phyloP scores from a whole-genome alignment of 805 yeast genomes.

The Saturnispora zaruensis region DNA sequence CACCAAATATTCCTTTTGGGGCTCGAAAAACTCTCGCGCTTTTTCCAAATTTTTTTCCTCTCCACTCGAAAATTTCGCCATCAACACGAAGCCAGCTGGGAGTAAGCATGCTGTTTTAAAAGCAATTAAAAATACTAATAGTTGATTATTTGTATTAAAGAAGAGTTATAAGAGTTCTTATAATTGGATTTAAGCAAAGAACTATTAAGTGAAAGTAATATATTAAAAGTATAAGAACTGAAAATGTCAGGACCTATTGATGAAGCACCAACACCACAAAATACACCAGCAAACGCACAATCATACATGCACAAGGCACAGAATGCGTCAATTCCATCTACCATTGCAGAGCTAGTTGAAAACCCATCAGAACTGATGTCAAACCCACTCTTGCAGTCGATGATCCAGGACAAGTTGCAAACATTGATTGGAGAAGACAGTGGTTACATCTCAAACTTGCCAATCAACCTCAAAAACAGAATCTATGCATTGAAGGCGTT shows the following conservation, averaged over 20 bases:
- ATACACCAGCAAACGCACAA: slow-evolving; percentile 85
- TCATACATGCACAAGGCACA: slow-evolving; percentile 54
- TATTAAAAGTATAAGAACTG: neutral
- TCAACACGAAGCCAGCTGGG: neutral
- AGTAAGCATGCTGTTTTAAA: neutral
- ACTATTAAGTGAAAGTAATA: neutral
- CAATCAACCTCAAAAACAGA: slow-evolving; percentile 63
- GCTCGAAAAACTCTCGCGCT: neutral
- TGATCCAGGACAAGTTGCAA: slow-evolving; percentile 86
- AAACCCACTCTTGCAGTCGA: slow-evolving; percentile 71
- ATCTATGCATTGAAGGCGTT: slow-evolving; percentile 75
- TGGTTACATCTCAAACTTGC: slow-evolving; percentile 75
- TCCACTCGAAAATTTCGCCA: neutral
- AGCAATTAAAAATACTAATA: neutral
- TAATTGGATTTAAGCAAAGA: too few relatives aligned
- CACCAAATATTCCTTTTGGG: too few relatives aligned
- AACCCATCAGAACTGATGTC: slow-evolving; percentile 37
- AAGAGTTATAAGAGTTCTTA: neutral
- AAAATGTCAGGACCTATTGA: slow-evolving; percentile 6
- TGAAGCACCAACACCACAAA: slow-evolving; percentile 95
- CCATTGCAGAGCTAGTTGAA: slow-evolving; percentile 64
- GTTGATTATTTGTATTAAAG: neutral
- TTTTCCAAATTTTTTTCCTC: neutral
- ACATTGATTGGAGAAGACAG: slow-evolving; percentile 76
- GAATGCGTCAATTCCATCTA: slow-evolving; percentile 52